These are phyloP conservation scores for Blastosporella zonata DNA, from an alignment of 1,284 basidiomycete genomes.

Conservation along the genomic window DNA sequence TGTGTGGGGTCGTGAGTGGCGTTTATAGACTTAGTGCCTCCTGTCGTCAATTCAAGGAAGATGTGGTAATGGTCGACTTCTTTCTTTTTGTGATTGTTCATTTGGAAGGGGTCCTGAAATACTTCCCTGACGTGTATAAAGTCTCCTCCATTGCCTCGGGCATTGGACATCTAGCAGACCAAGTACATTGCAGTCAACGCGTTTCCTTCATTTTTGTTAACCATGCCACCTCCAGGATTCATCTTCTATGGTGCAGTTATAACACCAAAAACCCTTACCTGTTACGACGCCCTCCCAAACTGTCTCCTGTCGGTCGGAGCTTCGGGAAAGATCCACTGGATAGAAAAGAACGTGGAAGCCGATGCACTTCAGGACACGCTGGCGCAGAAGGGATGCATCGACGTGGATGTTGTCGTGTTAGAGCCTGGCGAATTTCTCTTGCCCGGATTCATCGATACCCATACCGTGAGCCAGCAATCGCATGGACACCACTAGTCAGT, in stretches of 20 bases:
- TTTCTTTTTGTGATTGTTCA: too few relatives aligned
- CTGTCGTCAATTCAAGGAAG: too few relatives aligned
- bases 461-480: constrained; percentile 56
- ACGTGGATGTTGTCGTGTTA: constrained; percentile 41
- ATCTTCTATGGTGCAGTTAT: constrained; percentile 71
- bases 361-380: constrained; percentile 43
- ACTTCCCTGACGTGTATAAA: too few relatives aligned
- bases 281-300: constrained; percentile 51
- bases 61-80: too few relatives aligned
- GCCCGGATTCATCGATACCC: constrained; percentile 90
- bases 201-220: too few relatives aligned
- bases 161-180: too few relatives aligned
- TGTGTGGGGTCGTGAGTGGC: too few relatives aligned
- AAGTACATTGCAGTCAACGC: too few relatives aligned
- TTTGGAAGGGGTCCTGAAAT: too few relatives aligned
- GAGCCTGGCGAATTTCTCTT: constrained; percentile 76
- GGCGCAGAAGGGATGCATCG: constrained; percentile 36
- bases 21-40: too few relatives aligned
- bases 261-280: constrained; percentile 55
- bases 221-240: constrained; percentile 9
- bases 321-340: constrained; percentile 66
- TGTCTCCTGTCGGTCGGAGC: constrained; percentile 59
- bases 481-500: constrained; percentile 18
- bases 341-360: constrained; percentile 52
- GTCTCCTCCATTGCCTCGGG: too few relatives aligned